Conservation (phyloP, 805 yeast genomes). For the Ogataea glucozyma region DNA sequence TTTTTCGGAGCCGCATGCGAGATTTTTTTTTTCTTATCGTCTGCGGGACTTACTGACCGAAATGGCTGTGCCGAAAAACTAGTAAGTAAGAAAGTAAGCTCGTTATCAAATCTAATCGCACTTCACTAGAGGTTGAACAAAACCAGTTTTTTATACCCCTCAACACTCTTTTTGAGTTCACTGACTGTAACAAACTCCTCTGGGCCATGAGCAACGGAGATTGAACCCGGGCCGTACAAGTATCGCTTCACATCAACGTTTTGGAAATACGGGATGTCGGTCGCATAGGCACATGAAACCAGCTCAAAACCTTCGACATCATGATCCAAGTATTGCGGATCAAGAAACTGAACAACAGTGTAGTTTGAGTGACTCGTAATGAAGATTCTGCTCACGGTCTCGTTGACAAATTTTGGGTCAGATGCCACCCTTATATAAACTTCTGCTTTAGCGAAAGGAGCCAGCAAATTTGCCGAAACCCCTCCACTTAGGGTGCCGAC, state of each 20-base stretch:
- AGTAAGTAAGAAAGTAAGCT: no score
- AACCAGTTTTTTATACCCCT: constrained; percentile 48
- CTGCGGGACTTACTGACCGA: constrained; percentile 11
- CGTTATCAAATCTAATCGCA: no score
- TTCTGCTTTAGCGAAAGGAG: constrained; percentile 51
- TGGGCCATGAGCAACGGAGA: constrained; percentile 49
- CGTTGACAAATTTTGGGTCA: constrained; percentile 39
- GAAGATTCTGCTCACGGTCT: constrained; percentile 37
- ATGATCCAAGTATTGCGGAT: constrained; percentile 48
- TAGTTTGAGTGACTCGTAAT: constrained; percentile 16
- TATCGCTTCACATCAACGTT: constrained; percentile 37
- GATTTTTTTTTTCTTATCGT: constrained; percentile 3
- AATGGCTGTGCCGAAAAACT: no score
- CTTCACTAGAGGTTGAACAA: constrained; percentile 3
- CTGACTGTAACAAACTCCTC: constrained; percentile 34
- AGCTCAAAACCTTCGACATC: constrained; percentile 61
- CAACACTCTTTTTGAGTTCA: constrained; percentile 48
- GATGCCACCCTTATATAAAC: constrained; percentile 52
- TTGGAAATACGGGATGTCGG: constrained; percentile 42
- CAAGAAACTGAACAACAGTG: constrained; percentile 19
- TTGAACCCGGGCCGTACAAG: constrained; percentile 62
- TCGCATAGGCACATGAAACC: constrained; percentile 22
- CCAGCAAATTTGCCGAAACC: constrained; percentile 59
- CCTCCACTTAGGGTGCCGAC: constrained; percentile 57
- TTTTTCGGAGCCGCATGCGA: background rate